Evolutionary conservation across 495 filamentous ascomycete species (phyloP).

Genomic region (Jackrogersella minutella): DNA sequence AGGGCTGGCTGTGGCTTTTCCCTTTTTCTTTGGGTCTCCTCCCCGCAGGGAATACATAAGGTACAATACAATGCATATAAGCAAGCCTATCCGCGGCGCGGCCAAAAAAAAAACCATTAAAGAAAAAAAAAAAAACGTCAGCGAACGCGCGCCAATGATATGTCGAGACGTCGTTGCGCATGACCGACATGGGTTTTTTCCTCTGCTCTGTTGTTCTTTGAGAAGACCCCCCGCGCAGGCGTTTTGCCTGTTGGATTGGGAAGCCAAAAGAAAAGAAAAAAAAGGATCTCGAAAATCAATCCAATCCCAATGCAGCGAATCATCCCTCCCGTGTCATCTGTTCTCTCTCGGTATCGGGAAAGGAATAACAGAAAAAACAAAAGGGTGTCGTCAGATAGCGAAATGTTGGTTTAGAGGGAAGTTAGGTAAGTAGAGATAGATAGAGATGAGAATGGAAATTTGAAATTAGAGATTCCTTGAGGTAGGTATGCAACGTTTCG

Average conservation of each 20-base stretch:
- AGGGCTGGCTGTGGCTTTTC: too few relatives aligned
- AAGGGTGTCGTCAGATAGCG: not conserved
- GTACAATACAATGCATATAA: not conserved
- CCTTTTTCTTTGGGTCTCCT: too few relatives aligned
- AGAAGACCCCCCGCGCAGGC: constrained; percentile 19
- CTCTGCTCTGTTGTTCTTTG: not conserved
- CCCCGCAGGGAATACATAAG: constrained; percentile 18
- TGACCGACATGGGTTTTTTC: constrained; percentile 32
- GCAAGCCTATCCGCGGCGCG: constrained; percentile 10
- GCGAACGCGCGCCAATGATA: constrained; percentile 29
- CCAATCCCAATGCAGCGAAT: too few relatives aligned
- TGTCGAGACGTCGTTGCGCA: constrained; percentile 19
- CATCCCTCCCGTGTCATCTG: constrained; percentile 27
- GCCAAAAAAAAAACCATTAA: too few relatives aligned
- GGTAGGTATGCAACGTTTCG: constrained; percentile 36
- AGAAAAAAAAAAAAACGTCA: too few relatives aligned
- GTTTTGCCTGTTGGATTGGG: constrained; percentile 12
- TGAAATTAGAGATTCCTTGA: not conserved
- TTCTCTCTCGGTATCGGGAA: constrained; percentile 6
- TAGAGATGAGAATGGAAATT: not conserved
- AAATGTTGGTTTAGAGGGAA: not conserved
- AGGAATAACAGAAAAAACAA: constrained; percentile 6
- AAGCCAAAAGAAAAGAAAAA: constrained; percentile 4
- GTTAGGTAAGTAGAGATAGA: not conserved
- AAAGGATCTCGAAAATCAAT: not conserved